These are phyloP conservation scores for Vitellaria paradoxa DNA, from an alignment of 179 eudicot species.

Conservation along the genomic window DNA sequence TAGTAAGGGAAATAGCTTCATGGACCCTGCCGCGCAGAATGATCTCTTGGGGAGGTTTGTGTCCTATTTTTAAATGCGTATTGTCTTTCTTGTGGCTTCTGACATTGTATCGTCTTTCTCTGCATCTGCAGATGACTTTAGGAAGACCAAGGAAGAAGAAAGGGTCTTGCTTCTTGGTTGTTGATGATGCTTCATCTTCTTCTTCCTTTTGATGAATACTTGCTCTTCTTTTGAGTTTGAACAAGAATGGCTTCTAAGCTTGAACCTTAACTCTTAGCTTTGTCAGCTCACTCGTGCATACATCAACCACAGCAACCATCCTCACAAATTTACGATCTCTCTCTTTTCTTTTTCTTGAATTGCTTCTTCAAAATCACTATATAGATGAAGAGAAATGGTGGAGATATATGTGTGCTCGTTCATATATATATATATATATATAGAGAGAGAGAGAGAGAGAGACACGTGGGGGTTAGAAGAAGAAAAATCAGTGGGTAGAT, in stretches of 20 bases:
- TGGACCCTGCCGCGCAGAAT: slow-evolving; percentile 46
- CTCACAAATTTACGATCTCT: background rate
- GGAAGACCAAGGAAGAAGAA: slow-evolving; percentile 1
- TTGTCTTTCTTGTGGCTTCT: slow-evolving; percentile 25
- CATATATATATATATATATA: slow-evolving; percentile 8
- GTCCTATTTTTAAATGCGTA: background rate
- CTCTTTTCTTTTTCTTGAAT: too few relatives aligned
- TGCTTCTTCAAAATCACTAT: slow-evolving; percentile 7
- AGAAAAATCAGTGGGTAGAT: slow-evolving; percentile 10
- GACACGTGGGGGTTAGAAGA: background rate
- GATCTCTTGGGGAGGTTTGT: slow-evolving; percentile 49
- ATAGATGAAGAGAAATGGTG: background rate
- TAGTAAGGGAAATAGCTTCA: slow-evolving; percentile 24
- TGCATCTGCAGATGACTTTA: background rate
- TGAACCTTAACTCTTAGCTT: slow-evolving; percentile 32
- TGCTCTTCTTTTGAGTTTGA: slow-evolving; percentile 19
- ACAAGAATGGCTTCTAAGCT: slow-evolving; percentile 15
- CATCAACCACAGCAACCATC: slow-evolving; percentile 31
- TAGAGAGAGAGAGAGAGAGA: too few relatives aligned
- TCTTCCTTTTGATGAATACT: slow-evolving; percentile 6
- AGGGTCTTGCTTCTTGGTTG: background rate
- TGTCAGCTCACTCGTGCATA: slow-evolving; percentile 37
- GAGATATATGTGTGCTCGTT: background rate
- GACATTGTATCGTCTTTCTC: slow-evolving; percentile 26
- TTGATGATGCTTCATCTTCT: background rate